These are phyloP conservation scores for Hymenoscyphus repandus DNA, from an alignment of 2,329 filamentous ascomycete species.

Conservation along the genomic window DNA sequence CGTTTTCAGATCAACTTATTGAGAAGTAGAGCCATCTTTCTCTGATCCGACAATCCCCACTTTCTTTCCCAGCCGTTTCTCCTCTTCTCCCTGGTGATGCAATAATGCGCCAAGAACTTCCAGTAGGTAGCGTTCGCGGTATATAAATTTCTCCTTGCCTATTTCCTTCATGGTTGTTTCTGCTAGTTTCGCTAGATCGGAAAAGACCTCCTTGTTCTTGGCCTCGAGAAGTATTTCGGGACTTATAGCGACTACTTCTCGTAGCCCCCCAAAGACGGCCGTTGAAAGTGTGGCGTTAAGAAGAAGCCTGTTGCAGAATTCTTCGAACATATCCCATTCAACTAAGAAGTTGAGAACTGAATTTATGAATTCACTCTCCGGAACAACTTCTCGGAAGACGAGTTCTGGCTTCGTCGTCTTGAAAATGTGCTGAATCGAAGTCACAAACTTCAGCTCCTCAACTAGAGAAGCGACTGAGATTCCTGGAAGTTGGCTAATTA, in stretches of 20 bases:
- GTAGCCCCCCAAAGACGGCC: neutral
- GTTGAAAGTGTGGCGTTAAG: neutral
- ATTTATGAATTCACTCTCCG: neutral
- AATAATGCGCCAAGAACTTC: conserved; percentile 4
- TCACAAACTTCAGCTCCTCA: conserved; percentile 28
- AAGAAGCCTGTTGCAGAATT: conserved; percentile 20
- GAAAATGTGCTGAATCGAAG: neutral
- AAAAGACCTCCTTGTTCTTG: neutral
- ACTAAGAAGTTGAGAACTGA: conserved; percentile 20
- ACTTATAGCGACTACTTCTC: neutral
- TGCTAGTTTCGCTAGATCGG: neutral
- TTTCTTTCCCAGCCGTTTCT: neutral
- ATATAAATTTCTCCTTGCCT: neutral
- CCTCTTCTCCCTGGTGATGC: neutral
- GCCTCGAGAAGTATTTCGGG: neutral
- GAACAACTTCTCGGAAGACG: neutral
- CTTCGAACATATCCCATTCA: conserved; percentile 23
- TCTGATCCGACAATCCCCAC: no score
- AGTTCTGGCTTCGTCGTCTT: neutral
- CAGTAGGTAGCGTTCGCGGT: conserved; percentile 1
- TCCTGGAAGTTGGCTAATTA: conserved; percentile 19
- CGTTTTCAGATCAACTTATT: no score
- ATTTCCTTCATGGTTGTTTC: neutral
- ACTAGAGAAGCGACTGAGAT: conserved; percentile 20
- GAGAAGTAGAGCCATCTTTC: no score